phyloP scores from a whole-genome alignment of 257 asterid genomes.

The Solanum arcanum region DNA sequence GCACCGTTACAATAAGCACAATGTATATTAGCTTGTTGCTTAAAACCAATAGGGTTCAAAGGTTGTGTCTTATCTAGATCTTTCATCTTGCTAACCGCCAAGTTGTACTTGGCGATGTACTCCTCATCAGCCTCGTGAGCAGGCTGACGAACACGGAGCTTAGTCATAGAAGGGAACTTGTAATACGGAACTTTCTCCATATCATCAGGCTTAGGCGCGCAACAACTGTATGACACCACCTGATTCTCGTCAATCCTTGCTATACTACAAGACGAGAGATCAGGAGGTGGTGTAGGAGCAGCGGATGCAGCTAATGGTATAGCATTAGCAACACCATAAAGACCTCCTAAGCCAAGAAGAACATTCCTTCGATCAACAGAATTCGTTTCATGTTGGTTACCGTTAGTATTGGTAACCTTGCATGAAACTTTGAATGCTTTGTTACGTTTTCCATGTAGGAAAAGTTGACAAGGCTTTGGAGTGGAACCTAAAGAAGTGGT shows the following conservation, averaged over 20 bases:
- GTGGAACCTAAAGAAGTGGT: neutral
- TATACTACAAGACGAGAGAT: neutral
- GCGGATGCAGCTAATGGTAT: neutral
- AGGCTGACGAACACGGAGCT: neutral
- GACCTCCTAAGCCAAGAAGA: neutral
- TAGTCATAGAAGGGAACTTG: neutral
- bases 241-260: neutral
- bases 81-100: constrained; percentile 1
- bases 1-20: constrained; percentile 14
- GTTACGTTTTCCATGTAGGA: neutral
- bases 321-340: neutral
- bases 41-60: neutral
- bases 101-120: neutral
- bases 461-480: neutral
- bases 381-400: neutral
- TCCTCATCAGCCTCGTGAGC: neutral
- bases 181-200: neutral
- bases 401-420: neutral
- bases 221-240: neutral
- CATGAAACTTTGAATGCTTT: neutral
- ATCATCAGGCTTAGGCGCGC: neutral
- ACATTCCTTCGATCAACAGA: neutral
- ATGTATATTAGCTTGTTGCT: neutral
- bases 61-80: neutral
- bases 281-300: neutral